Evolutionary conservation across 202 grass and related monocot genomes (phyloP), one percentile per base, ranked within the genome.

Genomic region (Elaeis oleifera): DNA sequence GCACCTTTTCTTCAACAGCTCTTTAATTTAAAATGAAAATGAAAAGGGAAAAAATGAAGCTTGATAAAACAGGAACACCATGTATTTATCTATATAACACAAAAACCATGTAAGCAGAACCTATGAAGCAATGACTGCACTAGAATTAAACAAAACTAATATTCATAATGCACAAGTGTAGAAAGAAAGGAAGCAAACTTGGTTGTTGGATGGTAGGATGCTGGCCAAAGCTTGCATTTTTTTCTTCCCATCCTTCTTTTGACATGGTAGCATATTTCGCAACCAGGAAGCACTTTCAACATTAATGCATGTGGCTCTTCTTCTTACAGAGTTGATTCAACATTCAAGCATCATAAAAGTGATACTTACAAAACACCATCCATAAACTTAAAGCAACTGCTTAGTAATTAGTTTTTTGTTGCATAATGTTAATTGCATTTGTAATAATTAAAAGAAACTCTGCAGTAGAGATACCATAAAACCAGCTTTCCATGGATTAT

Each of bases 201-300:
- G 11, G 73, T 36, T 39, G 77, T 69, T 31, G 92, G 92, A 77
- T 89, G 87, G 66, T 83, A 97, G 56, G 88, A 97, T 61, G 92
- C 92, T 79, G 92, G 92, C 88, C 92, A 97, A 63, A 97, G 73
- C 79, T 86, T 89, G 77, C 88, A 91, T 23, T 97, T 88, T 20
- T 20, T 74, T 91, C 84, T 66, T 97, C 65, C 92, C 92, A 97
- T 71, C 86, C 79, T 74, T 89, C 82, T 86, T 97, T 91, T 62
- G 92, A 85, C 39, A 53, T 89, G 77, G 92, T 84, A 81, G 70
- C 56, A 71, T 49, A 79, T 79, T 71, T 79, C 58, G 84, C 65
- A 86, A 91, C 87, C 92, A 86, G 78, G 21, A 55, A 72, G 49
- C 63, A 31, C 54, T 67, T 85, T 44, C 51, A 7, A 26, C 48